A percentile compares a stretch with the other conserved stretches of the same genome.
Conservation (phyloP, 2,329 filamentous ascomycete species). For the Chaetomium sp. region DNA sequence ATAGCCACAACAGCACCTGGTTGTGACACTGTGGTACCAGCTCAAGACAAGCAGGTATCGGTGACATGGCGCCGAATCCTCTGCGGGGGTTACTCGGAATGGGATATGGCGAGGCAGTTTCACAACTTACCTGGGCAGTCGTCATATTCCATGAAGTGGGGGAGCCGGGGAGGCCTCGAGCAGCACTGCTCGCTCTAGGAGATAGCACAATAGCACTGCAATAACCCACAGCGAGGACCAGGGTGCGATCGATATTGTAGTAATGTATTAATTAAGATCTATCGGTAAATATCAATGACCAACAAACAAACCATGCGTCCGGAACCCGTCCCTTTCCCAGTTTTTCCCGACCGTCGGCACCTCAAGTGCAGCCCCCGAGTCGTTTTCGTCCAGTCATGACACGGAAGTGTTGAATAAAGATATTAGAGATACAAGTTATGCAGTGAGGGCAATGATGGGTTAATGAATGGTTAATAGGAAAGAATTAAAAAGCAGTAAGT, state of each 20-base stretch:
- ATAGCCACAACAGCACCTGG: background rate
- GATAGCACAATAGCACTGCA: no score
- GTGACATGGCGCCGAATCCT: background rate
- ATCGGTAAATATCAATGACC: background rate
- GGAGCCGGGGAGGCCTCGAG: background rate
- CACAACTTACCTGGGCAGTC: background rate
- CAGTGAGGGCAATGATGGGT: background rate
- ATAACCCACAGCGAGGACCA: background rate
- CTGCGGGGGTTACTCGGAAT: background rate
- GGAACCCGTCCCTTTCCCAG: background rate
- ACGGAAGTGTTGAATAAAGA: constrained; percentile 1
- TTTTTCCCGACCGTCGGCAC: constrained; percentile 6
- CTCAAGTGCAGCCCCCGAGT: background rate
- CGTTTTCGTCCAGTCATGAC: constrained; percentile 16
- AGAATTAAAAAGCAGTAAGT: background rate
- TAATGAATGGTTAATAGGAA: background rate
- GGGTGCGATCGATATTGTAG: background rate
- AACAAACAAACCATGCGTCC: background rate
- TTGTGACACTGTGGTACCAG: background rate
- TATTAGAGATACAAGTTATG: constrained; percentile 14
- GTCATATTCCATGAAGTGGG: background rate
- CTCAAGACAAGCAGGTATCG: background rate
- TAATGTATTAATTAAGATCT: constrained; percentile 9
- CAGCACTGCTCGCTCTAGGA: no score
- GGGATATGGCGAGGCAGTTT: background rate